phyloP scores from a whole-genome alignment of 192 early-diverging fungal genomes.

The Backusella parvicylindrica region DNA sequence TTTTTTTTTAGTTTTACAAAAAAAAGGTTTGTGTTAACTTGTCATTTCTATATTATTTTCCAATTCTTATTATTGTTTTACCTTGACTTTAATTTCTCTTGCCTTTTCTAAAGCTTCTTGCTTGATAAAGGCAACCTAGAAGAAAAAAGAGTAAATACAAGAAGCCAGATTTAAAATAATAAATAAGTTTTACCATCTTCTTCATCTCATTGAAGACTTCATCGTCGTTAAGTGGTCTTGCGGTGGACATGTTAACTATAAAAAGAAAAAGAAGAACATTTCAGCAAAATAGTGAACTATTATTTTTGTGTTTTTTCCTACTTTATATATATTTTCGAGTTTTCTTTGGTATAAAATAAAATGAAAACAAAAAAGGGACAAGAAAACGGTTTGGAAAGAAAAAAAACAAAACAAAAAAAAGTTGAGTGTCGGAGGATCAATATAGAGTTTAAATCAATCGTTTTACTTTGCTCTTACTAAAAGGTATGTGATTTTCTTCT shows the following conservation, averaged over 20 bases:
- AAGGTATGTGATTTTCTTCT: not conserved
- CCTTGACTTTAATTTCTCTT: slow-evolving; percentile 97
- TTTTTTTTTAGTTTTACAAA: not conserved
- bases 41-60: not conserved
- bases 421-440: not conserved
- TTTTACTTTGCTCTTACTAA: not conserved
- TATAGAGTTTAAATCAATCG: not conserved
- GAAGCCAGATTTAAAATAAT: not conserved
- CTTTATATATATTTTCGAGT: not conserved
- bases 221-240: slow-evolving; percentile 80
- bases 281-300: not conserved
- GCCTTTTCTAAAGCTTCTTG: slow-evolving; percentile 99
- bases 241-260: slow-evolving; percentile 24
- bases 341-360: not conserved
- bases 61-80: slow-evolving; percentile 19
- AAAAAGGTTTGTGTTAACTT: not conserved
- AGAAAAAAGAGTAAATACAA: not conserved
- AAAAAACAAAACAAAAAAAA: not conserved
- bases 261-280: not conserved
- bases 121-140: slow-evolving; percentile 93
- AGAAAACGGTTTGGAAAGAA: not conserved
- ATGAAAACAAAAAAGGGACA: not conserved
- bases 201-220: slow-evolving; percentile 97
- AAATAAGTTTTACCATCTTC: slow-evolving; percentile 80
- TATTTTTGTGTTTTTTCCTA: not conserved